Base-by-base conservation (phyloP, 2,329 filamentous ascomycete species). In the Cryphonectria radicalis region DNA sequence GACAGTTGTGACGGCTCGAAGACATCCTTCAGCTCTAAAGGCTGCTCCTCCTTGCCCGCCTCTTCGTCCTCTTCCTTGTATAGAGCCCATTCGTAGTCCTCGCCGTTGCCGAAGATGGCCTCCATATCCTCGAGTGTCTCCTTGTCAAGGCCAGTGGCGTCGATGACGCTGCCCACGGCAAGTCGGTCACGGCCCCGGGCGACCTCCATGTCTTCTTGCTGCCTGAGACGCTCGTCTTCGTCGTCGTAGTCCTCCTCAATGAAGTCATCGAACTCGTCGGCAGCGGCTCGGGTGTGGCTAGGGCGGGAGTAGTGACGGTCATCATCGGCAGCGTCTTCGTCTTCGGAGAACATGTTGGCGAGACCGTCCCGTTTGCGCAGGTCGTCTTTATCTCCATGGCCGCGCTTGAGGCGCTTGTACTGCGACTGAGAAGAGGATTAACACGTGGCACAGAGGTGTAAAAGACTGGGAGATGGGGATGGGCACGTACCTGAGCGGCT, bases 241-340 rank as follows among this genome's bases (percentile, higher is more conserved):
- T 97, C 94, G 66, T 94, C 93, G 73, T 94, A 95, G 77, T 98
- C 96, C 77, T 98, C 94, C 79, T 98, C 95, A 78, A 99, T 99
- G 81, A 99, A 99, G 79, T 95, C 95, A 73, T 94, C 94, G 80
- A 97, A 93, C 77, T 97, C 94, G 80, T 97, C 93, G 63, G 89
- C 88, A 73, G 88, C 85, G 50, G 86, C 85, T 71, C 92, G 87
- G 69, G 65, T 63, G 73, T 89, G 88, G 74, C 80, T 84, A 6
- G 84, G 81, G 74, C 88, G 82, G 46, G 81, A 82, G 71, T 88
- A 89, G 2, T 80, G 80, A 70, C 86, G 82, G 55, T 88, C 86
- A 7, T 89, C 87, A 69, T 74, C 86, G 70, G 87, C 89, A 25
- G 92, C 90, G 69, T 97, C 95, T 73, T 98, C 95, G 68, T 98